phyloP scores from a whole-genome alignment of 176 grass and related monocot genomes.

The Aegilops longissima region DNA sequence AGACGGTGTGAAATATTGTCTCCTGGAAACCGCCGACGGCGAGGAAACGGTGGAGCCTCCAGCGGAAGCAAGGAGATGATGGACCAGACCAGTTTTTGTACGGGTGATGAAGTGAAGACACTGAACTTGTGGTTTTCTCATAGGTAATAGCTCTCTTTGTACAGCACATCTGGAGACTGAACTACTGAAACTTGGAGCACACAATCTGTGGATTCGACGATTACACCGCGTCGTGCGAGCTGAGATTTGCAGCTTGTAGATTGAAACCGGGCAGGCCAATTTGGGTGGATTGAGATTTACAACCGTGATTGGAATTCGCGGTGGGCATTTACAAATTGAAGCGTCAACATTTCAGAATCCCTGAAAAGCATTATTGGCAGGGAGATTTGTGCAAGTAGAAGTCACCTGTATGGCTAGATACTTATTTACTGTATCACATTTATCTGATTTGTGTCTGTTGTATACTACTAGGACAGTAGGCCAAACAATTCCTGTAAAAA shows the following conservation, averaged over 20 bases:
- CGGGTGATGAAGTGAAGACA: neutral
- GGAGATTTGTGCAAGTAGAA: neutral
- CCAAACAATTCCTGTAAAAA: neutral
- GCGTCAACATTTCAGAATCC: neutral
- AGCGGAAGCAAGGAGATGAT: conserved; percentile 42
- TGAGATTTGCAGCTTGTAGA: conserved; percentile 22
- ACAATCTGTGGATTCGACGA: neutral
- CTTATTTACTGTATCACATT: neutral
- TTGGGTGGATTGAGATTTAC: neutral
- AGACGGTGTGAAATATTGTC: conserved; percentile 80
- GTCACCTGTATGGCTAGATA: neutral
- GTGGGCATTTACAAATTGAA: neutral
- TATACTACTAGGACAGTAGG: neutral
- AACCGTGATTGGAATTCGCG: neutral
- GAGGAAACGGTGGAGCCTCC: conserved; percentile 26
- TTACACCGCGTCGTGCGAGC: neutral
- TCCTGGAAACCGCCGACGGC: conserved; percentile 45
- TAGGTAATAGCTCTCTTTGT: neutral
- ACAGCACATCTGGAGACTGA: conserved; percentile 17
- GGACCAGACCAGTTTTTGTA: conserved; percentile 40
- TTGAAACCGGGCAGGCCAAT: neutral
- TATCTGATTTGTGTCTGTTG: neutral
- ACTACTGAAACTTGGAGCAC: neutral
- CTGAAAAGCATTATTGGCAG: neutral
- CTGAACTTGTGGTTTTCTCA: neutral